Evolutionary conservation across 2,329 filamentous ascomycete genomes (phyloP), one percentile per base, ranked within the genome.

Genomic region (Diplodia intermedia): DNA sequence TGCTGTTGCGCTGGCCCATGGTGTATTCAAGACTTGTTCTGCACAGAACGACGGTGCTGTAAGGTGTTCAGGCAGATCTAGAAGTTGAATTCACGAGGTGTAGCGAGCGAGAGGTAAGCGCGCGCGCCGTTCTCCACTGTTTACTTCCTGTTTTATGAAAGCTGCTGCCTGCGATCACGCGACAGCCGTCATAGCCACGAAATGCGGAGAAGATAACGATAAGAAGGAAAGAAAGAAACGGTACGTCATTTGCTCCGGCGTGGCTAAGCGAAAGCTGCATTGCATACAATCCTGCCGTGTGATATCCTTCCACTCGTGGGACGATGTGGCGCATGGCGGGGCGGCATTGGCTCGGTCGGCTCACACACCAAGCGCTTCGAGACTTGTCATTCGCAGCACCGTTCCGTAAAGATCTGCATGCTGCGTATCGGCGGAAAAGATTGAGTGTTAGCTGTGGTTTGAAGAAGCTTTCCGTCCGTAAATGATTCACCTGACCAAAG

Each of bases 171-270:
- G 31, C 33, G 18, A 4, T 23, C 15, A 20, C 20, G 43, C n/a
- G 23, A 11, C 18, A 14, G 1, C 9, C 12, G 23, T 26, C 38
- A 36, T 43, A 47, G n/a, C 47, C 55, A 29, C 47, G 33, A 18
- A 38, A 38, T 63, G 60, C 47, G 60, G 60, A 63, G 60, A 63
- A 52, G 60, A 63, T 50, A 50, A 38, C 40, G 26, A 52, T 31
- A 11, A 18, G 20, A 62, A 3, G 3, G 31, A 4, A n/a, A 26
- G n/a, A 7, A 61, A 18, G 0, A 36, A 49, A 4, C 12, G 31
- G 12, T 63, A 43, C 60, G 60, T 63, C 60, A 63, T 63, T 15
- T 20, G 18, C 43, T 9, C n/a, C n/a, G 47, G 43, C 29, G 15
- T 31, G 12, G 23, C 12, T 12, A 12, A 49, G 12, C 12, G 9